Base-by-base conservation (phyloP, 306 rosid genomes). In the Castanea sativa region DNA sequence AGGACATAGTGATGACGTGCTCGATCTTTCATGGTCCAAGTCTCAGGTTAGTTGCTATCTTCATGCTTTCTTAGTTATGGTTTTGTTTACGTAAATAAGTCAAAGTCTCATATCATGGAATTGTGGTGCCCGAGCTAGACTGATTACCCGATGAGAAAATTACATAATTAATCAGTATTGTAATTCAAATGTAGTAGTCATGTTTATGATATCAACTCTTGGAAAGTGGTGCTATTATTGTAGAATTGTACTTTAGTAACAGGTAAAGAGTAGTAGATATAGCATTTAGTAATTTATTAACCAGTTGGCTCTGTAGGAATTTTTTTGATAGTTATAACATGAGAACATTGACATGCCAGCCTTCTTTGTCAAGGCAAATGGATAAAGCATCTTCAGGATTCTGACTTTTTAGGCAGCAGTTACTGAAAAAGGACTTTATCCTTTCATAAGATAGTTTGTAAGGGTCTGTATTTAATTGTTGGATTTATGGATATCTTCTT, bases 1-100 rank as follows among this genome's bases (percentile, higher is more conserved):
- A 81, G 99, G 99, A 19, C 99, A 96, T 86, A 80, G 73, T 1
- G 75, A 90, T 85, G 99, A 89, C 80, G 99, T 96, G 79, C 98
- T 96, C 78, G 99, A 96, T 68, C 96, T 96, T 33, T 96, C 99
- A 3, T 96, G 99, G 99, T 96, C 99, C 84, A 96, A 93, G 85
- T 91, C 97, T 76, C 98, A 96, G 99, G 99, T 96, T 82, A 83
- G 89, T 84, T 82, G 77, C 82, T 71, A 6, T 69, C 72, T 71
- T 68, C 69, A 52, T 71, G 61, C 63, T 61, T 53, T 60, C 4
- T 58, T 78, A 35, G 63, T 61, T 65, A 45, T 76, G 63, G 20
- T 60, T 84, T 74, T 83, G 45, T 32, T 71, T 59, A 64, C 70
- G 15, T 64, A 64, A 63, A 30, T 5, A 29, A 19, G 41, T 63